These are phyloP conservation scores for Agapanthus africanus DNA, from an alignment of 106 monocot genomes.

Conservation along the genomic window DNA sequence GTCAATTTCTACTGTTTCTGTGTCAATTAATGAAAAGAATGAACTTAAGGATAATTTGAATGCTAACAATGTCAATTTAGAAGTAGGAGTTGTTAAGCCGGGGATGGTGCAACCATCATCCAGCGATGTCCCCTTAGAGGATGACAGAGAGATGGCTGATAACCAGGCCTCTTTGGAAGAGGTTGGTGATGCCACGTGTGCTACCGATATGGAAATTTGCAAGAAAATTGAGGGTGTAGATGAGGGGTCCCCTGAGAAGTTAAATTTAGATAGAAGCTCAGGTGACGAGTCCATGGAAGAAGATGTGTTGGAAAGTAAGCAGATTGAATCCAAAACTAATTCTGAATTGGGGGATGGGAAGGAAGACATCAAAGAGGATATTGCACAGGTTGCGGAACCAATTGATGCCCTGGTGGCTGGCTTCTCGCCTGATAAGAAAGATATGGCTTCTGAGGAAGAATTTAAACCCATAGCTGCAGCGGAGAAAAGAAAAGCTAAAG, in stretches of 20 bases:
- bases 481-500: conserved; percentile 88
- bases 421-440: conserved; percentile 24
- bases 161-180: too few species aligned
- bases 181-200: too few species aligned
- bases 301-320: conserved; percentile 64
- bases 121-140: conserved; percentile 52
- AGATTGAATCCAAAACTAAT: conserved; percentile 33
- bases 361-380: too few species aligned
- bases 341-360: conserved; percentile 17
- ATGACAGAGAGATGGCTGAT: too few species aligned
- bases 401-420: conserved; percentile 16
- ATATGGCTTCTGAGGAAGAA: conserved; percentile 27
- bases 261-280: conserved; percentile 83
- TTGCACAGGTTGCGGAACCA: conserved; percentile 14
- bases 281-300: conserved; percentile 78
- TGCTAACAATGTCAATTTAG: conserved; percentile 90
- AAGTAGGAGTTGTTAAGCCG: conserved; percentile 73
- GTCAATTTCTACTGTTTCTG: conserved; percentile 53
- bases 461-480: conserved; percentile 14
- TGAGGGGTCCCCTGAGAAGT: conserved; percentile 50
- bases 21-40: conserved; percentile 82
- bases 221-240: conserved; percentile 42
- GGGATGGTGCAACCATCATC: conserved; percentile 73
- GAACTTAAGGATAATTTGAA: conserved; percentile 89
- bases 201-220: conserved; percentile 26